Conservation (phyloP, 2,329 filamentous ascomycete genomes). For the Aspergillus tamarii region DNA sequence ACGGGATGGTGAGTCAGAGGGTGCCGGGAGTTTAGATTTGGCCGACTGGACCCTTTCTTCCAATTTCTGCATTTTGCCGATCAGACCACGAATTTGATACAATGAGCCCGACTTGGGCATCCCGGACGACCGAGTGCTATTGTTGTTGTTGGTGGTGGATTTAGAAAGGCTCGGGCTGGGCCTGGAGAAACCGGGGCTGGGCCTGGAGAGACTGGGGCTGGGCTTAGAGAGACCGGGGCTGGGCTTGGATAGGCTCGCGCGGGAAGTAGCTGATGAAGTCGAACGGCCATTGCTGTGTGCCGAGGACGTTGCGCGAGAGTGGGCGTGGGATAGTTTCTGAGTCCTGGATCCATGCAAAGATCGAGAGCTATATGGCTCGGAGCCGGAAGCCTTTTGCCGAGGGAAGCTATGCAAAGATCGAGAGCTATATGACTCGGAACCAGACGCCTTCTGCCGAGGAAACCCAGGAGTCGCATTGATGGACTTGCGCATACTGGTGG, state of each 20-base stretch:
- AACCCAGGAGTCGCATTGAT: slow-evolving; percentile 56
- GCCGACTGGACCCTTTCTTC: slow-evolving; percentile 91
- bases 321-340: slow-evolving; percentile 44
- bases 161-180: slow-evolving; percentile 15
- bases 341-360: slow-evolving; percentile 50
- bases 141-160: slow-evolving; percentile 45
- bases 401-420: slow-evolving; percentile 50
- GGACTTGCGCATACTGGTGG: slow-evolving; percentile 61
- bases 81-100: slow-evolving; percentile 88
- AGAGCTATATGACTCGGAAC: slow-evolving; percentile 57
- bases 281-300: slow-evolving; percentile 52
- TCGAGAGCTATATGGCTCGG: slow-evolving; percentile 58
- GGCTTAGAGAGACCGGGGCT: slow-evolving; percentile 16
- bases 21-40: slow-evolving; percentile 86
- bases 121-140: slow-evolving; percentile 44
- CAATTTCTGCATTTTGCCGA: slow-evolving; percentile 95
- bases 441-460: slow-evolving; percentile 45
- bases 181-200: slow-evolving; percentile 14
- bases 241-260: slow-evolving; percentile 34
- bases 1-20: slow-evolving; percentile 75
- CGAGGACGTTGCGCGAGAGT: slow-evolving; percentile 63
- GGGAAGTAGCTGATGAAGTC: slow-evolving; percentile 48
- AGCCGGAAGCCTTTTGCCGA: slow-evolving; percentile 47
- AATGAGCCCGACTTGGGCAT: slow-evolving; percentile 72
- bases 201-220: slow-evolving; percentile 16